These are phyloP conservation scores for Trichoderma asperelloides DNA, from an alignment of 495 filamentous ascomycete genomes.

Conservation along the genomic window DNA sequence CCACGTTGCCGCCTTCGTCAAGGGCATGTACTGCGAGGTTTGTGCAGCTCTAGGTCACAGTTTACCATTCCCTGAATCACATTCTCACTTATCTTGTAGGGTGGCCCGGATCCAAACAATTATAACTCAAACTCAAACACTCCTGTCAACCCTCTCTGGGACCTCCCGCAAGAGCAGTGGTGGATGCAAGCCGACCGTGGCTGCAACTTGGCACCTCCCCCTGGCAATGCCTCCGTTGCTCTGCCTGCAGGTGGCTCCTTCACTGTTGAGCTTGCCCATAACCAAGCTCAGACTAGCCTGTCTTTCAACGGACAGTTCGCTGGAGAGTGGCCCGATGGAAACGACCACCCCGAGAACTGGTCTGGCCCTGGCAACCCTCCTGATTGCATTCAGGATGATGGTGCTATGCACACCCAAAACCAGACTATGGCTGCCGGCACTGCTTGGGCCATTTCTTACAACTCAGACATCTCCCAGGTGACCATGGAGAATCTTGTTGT, in stretches of 20 bases:
- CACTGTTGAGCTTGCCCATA: conserved; percentile 46
- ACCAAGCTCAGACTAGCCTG: conserved; percentile 39
- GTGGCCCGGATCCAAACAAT: conserved; percentile 20
- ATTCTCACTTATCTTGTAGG: conserved; percentile 9
- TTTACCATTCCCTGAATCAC: background rate
- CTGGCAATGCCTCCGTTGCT: conserved; percentile 33
- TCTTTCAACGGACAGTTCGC: conserved; percentile 34
- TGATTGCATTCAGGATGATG: conserved; percentile 30
- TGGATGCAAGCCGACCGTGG: conserved; percentile 45
- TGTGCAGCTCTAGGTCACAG: conserved; percentile 8
- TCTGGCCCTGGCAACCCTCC: conserved; percentile 25
- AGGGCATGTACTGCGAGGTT: conserved; percentile 41
- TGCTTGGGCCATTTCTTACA: conserved; percentile 47
- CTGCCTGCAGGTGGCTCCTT: conserved; percentile 46
- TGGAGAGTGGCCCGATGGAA: conserved; percentile 39
- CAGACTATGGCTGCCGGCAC: conserved; percentile 37
- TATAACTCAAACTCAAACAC: conserved; percentile 35
- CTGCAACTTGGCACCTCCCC: conserved; percentile 34
- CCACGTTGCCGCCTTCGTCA: conserved; percentile 35
- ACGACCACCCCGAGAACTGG: conserved; percentile 37
- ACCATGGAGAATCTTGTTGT: conserved; percentile 45
- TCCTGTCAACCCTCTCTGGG: conserved; percentile 34
- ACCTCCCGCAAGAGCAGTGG: conserved; percentile 34
- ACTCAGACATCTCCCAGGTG: conserved; percentile 35
- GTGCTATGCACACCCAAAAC: conserved; percentile 38